A percentile compares a stretch with the other conserved stretches of the same genome.
phyloP scores from a whole-genome alignment of 2,329 filamentous ascomycete species.

The Tolypocladium paradoxum region DNA sequence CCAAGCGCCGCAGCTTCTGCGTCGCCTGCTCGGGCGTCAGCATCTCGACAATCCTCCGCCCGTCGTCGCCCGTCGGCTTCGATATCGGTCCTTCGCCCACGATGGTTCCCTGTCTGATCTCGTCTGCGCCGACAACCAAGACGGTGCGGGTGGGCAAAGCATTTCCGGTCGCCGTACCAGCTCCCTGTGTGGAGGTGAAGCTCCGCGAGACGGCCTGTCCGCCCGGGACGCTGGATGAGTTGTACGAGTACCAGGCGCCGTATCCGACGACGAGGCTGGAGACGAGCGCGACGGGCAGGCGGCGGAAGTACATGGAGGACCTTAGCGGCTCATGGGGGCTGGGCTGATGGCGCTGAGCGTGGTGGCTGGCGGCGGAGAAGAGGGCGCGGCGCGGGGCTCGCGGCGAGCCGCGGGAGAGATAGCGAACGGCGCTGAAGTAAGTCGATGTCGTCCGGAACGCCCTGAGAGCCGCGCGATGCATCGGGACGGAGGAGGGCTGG shows the following conservation, averaged over 20 bases:
- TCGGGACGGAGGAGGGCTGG: conserved; percentile 27
- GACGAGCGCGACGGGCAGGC: conserved; percentile 54
- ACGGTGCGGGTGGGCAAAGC: conserved; percentile 51
- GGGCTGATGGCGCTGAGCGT: conserved; percentile 19
- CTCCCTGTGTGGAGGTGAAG: conserved; percentile 28
- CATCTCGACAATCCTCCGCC: conserved; percentile 87
- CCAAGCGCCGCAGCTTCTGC: conserved; percentile 74
- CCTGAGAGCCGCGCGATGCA: conserved; percentile 64
- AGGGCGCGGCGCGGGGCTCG: conserved; percentile 26
- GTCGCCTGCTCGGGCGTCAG: conserved; percentile 90
- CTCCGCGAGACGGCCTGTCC: conserved; percentile 26
- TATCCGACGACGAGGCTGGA: conserved; percentile 60
- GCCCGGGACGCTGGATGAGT: conserved; percentile 23
- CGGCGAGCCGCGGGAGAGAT: conserved; percentile 34
- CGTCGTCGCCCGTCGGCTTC: conserved; percentile 78
- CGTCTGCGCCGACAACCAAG: conserved; percentile 79
- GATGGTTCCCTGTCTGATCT: conserved; percentile 80
- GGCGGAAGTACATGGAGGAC: conserved; percentile 67
- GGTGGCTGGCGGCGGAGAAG: conserved; percentile 14
- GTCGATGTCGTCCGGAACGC: conserved; percentile 58
- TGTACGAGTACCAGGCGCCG: conserved; percentile 67
- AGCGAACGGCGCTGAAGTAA: conserved; percentile 51
- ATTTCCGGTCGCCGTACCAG: conserved; percentile 16
- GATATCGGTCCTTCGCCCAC: conserved; percentile 77
- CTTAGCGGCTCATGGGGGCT: conserved; percentile 42